These are phyloP conservation scores for Paragyromitra xinjiangensis DNA, from an alignment of 495 filamentous ascomycete species.

Conservation along the genomic window DNA sequence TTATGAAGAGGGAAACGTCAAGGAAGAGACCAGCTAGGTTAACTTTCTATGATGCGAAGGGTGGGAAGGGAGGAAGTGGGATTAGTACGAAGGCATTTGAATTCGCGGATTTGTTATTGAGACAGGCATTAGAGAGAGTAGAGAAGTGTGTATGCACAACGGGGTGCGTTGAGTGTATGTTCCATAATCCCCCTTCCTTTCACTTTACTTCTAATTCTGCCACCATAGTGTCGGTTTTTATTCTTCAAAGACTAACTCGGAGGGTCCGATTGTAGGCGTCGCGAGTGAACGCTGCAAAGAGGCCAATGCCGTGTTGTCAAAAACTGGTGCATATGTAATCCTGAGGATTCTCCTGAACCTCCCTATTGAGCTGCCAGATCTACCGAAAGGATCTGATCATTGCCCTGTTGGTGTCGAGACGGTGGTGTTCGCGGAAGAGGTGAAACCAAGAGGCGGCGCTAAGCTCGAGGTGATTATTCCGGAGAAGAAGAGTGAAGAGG, in stretches of 20 bases:
- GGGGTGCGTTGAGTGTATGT: constrained; percentile 82
- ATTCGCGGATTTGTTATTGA: constrained; percentile 80
- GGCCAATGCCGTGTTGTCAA: constrained; percentile 91
- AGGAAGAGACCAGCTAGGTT: constrained; percentile 89
- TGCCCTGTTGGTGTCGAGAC: constrained; percentile 82
- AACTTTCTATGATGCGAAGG: constrained; percentile 95
- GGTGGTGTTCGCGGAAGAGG: constrained; percentile 74
- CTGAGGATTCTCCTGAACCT: constrained; percentile 75
- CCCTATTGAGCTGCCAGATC: constrained; percentile 76
- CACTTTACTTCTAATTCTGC: background rate
- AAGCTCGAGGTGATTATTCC: constrained; percentile 60
- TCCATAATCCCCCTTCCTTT: constrained; percentile 3
- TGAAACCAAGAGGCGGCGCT: constrained; percentile 63
- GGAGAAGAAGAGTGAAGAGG: constrained; percentile 49
- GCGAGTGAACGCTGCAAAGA: constrained; percentile 86
- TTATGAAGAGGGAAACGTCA: constrained; percentile 74
- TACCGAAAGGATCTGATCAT: constrained; percentile 83
- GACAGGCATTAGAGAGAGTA: constrained; percentile 80
- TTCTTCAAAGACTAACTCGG: background rate
- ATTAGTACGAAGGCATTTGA: constrained; percentile 93
- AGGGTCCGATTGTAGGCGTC: constrained; percentile 60
- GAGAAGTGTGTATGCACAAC: constrained; percentile 72
- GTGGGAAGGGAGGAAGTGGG: constrained; percentile 73
- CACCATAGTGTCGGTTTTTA: background rate
- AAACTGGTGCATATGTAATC: constrained; percentile 83